A percentile compares a stretch with the other conserved stretches of the same genome.
phyloP scores from a whole-genome alignment of 352 stramenopile genomes.

The Globisporangium parvum region DNA sequence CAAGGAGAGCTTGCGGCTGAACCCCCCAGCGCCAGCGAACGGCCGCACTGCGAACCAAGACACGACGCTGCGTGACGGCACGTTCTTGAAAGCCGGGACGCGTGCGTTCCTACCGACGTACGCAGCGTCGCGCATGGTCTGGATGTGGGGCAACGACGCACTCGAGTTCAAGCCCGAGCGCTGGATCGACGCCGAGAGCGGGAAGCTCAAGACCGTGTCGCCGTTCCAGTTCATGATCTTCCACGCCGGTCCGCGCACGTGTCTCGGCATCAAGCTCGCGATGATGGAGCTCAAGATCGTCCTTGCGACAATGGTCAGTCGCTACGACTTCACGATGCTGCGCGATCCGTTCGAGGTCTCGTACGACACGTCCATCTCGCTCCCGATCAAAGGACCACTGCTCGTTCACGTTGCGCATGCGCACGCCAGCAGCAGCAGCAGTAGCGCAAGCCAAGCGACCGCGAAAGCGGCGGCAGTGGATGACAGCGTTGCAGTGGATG shows the following conservation, averaged over 20 bases:
- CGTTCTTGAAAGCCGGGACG: slow-evolving; percentile 40
- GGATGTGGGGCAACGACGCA: slow-evolving; percentile 60
- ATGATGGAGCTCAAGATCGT: slow-evolving; percentile 62
- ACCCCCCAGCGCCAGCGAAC: slow-evolving; percentile 51
- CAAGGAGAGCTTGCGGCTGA: slow-evolving; percentile 61
- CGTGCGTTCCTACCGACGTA: slow-evolving; percentile 51
- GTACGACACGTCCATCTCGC: slow-evolving; percentile 34
- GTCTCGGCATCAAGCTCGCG: slow-evolving; percentile 48
- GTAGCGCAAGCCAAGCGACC: background rate
- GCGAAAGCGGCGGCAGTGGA: background rate
- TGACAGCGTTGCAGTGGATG: too few relatives aligned
- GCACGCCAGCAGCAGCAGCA: background rate
- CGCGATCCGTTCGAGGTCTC: slow-evolving; percentile 26
- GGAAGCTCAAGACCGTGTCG: slow-evolving; percentile 32
- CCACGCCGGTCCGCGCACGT: slow-evolving; percentile 52
- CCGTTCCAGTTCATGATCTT: slow-evolving; percentile 70
- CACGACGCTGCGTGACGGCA: slow-evolving; percentile 54
- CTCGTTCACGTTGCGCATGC: slow-evolving; percentile 18
- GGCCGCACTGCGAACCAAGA: slow-evolving; percentile 38
- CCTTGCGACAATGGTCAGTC: slow-evolving; percentile 32
- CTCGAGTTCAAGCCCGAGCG: slow-evolving; percentile 60
- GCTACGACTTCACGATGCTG: slow-evolving; percentile 21
- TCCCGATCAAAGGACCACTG: slow-evolving; percentile 33
- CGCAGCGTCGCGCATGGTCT: slow-evolving; percentile 40
- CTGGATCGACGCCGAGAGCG: slow-evolving; percentile 41